phyloP scores from a whole-genome alignment of 140 eudicot species.

The Senecio squalidus region DNA sequence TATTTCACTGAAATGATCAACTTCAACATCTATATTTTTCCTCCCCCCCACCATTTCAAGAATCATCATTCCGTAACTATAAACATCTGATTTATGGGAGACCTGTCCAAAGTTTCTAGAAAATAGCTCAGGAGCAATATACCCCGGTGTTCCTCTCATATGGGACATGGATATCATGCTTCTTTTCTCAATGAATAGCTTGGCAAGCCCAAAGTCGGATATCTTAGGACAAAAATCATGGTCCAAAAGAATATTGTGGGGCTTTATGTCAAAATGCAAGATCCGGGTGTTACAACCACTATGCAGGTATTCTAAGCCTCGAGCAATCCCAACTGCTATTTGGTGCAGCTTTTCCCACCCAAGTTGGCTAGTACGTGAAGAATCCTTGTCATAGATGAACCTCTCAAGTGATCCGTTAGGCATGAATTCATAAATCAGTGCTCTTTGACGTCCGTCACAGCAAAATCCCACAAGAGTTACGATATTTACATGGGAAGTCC shows the following conservation, averaged over 20 bases:
- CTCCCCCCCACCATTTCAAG: not conserved
- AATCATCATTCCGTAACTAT: slow-evolving; percentile 6
- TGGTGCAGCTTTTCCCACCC: slow-evolving; percentile 21
- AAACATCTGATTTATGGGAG: slow-evolving; percentile 3
- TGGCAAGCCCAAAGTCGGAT: slow-evolving; percentile 21
- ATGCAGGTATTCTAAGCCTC: slow-evolving; percentile 39
- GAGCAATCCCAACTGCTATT: slow-evolving; percentile 35
- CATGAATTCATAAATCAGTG: slow-evolving; percentile 34
- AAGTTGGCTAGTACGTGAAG: slow-evolving; percentile 18
- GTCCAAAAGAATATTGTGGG: slow-evolving; percentile 26
- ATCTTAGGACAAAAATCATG: slow-evolving; percentile 21
- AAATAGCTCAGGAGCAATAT: slow-evolving; percentile 29
- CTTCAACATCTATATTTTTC: slow-evolving; percentile 8
- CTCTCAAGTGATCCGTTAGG: slow-evolving; percentile 34
- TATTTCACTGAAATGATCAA: slow-evolving; percentile 12
- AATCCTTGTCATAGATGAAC: not conserved
- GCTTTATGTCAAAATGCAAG: slow-evolving; percentile 42
- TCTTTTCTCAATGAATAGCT: not conserved
- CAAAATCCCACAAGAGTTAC: slow-evolving; percentile 23
- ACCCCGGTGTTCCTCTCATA: slow-evolving; percentile 31
- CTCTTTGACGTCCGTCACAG: slow-evolving; percentile 25
- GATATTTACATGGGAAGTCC: slow-evolving; percentile 19
- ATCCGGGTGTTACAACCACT: slow-evolving; percentile 29
- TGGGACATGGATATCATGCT: slow-evolving; percentile 13
- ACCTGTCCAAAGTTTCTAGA: slow-evolving; percentile 9